These are phyloP conservation scores for Spizellomyces sp. DNA, from an alignment of 192 early-diverging fungal genomes.

Conservation along the genomic window DNA sequence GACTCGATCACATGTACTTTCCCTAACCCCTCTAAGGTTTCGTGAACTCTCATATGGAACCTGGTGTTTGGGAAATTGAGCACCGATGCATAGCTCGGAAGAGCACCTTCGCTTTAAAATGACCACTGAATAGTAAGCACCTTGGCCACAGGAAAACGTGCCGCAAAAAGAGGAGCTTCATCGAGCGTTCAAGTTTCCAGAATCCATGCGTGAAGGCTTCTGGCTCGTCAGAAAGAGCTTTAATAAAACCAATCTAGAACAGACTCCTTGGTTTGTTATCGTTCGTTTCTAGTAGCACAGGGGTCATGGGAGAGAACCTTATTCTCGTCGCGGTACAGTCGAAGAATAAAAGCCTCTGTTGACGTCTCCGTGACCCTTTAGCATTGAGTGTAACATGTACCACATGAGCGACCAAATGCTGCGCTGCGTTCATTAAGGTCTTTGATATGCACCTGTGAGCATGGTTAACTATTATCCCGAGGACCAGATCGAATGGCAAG, in stretches of 20 bases:
- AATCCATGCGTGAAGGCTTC: constrained; percentile 80
- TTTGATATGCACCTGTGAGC: constrained; percentile 69
- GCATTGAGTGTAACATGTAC: neutral
- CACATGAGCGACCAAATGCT: neutral
- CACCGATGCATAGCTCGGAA: too few relatives aligned
- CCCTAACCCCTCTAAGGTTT: constrained; percentile 50
- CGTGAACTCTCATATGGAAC: constrained; percentile 66
- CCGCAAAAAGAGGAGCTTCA: constrained; percentile 78
- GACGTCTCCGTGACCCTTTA: constrained; percentile 71
- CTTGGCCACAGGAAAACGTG: constrained; percentile 89
- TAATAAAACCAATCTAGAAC: constrained; percentile 77
- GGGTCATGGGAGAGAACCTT: constrained; percentile 36
- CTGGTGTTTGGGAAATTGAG: constrained; percentile 35
- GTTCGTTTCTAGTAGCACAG: neutral
- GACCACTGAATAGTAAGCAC: constrained; percentile 44
- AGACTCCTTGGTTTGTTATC: constrained; percentile 6
- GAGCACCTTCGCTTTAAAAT: too few relatives aligned
- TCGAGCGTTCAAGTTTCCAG: constrained; percentile 82
- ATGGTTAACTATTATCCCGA: constrained; percentile 84
- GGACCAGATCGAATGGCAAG: constrained; percentile 74
- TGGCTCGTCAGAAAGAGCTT: constrained; percentile 89
- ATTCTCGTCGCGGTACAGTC: constrained; percentile 79
- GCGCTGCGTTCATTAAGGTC: neutral
- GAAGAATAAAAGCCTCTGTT: constrained; percentile 87
- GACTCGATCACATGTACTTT: constrained; percentile 72